A percentile compares a stretch with the other conserved stretches of the same genome.
These are phyloP conservation scores for Phytopythium oedochilum DNA, from an alignment of 352 stramenopile genomes.

Conservation along the genomic window DNA sequence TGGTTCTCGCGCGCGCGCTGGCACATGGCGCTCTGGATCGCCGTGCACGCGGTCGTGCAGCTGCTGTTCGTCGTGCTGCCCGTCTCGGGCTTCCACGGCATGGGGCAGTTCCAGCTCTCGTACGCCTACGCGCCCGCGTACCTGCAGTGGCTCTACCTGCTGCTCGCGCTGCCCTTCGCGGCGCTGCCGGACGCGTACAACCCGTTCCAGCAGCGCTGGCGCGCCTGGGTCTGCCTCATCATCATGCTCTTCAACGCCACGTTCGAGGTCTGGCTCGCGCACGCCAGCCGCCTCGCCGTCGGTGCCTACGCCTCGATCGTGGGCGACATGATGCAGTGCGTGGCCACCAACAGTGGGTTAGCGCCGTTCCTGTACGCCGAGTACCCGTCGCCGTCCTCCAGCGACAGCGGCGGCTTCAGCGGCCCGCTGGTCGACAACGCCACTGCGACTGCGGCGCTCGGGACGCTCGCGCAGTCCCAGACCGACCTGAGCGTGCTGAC, in stretches of 20 bases:
- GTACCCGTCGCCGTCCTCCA: not conserved
- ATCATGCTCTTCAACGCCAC: slow-evolving; percentile 74
- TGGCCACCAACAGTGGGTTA: slow-evolving; percentile 15
- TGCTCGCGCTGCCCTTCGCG: slow-evolving; percentile 69
- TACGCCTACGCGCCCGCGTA: slow-evolving; percentile 33
- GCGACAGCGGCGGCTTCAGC: slow-evolving; percentile 9
- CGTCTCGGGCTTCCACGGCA: slow-evolving; percentile 49
- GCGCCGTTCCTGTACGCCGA: slow-evolving; percentile 12
- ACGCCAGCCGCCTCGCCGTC: slow-evolving; percentile 48
- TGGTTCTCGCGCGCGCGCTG: slow-evolving; percentile 76
- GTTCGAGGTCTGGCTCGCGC: slow-evolving; percentile 74
- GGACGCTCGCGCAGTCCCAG: slow-evolving; percentile 28
- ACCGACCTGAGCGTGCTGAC: slow-evolving; percentile 25
- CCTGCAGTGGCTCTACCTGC: slow-evolving; percentile 71
- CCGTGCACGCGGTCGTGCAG: slow-evolving; percentile 63
- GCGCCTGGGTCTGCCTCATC: slow-evolving; percentile 66
- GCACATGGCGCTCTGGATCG: slow-evolving; percentile 70
- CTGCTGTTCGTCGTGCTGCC: slow-evolving; percentile 61
- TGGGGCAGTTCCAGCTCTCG: slow-evolving; percentile 67
- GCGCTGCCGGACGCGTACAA: slow-evolving; percentile 56
- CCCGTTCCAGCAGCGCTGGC: slow-evolving; percentile 72
- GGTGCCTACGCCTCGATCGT: slow-evolving; percentile 38
- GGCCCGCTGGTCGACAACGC: slow-evolving; percentile 11
- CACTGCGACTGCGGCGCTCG: slow-evolving; percentile 19
- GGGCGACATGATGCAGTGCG: slow-evolving; percentile 31